These are phyloP conservation scores for Naganishia liquefaciens DNA, from an alignment of 1,284 basidiomycete species.

Conservation along the genomic window DNA sequence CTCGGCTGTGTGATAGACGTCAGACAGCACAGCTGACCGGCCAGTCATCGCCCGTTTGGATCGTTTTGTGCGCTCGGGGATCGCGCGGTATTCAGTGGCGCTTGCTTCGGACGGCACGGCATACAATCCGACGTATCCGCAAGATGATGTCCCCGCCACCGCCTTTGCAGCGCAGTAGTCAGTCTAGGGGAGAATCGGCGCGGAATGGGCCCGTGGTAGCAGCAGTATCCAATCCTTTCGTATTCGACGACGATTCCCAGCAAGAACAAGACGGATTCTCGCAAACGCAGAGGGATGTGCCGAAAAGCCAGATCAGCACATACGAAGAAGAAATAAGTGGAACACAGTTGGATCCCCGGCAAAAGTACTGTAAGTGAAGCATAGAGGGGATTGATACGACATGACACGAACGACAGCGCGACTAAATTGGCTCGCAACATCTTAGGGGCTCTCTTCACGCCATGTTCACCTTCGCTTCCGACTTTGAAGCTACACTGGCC, in stretches of 20 bases:
- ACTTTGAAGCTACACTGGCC: constrained; percentile 53
- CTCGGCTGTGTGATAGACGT: no score
- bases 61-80: no score
- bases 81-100: no score
- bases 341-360: constrained; percentile 49
- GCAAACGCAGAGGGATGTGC: constrained; percentile 29
- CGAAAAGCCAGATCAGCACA: constrained; percentile 11
- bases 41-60: neutral
- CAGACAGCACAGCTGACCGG: neutral
- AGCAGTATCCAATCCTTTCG: constrained; percentile 17
- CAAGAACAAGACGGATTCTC: constrained; percentile 24
- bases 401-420: neutral
- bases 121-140: constrained; percentile 2
- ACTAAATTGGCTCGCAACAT: no score
- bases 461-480: constrained; percentile 44
- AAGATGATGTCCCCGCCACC: constrained; percentile 23
- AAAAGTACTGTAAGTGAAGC: constrained; percentile 50
- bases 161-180: constrained; percentile 9
- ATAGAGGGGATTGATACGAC: neutral
- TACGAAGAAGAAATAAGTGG: constrained; percentile 14
- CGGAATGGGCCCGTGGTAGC: neutral
- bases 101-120: neutral
- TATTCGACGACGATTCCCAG: constrained; percentile 26
- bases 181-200: neutral
- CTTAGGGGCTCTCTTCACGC: constrained; percentile 53